These are phyloP conservation scores for Apiospora sp. DNA, from an alignment of 2,329 filamentous ascomycete genomes.

Conservation along the genomic window DNA sequence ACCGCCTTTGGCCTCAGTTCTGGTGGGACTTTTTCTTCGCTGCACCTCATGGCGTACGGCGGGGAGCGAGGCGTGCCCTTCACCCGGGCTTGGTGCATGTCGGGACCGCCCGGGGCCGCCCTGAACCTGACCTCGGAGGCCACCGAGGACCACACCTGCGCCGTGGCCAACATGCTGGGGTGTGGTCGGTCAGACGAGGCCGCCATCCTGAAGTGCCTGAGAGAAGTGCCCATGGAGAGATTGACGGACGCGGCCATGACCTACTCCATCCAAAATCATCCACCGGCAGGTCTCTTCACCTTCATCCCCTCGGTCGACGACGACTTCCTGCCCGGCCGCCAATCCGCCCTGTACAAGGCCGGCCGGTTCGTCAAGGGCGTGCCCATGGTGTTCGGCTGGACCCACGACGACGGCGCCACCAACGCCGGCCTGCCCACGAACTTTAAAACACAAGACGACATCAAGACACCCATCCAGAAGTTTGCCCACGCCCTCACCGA, in stretches of 20 bases:
- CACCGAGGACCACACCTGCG: slow-evolving; percentile 22
- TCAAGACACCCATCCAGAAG: slow-evolving; percentile 34
- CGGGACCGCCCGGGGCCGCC: slow-evolving; percentile 52
- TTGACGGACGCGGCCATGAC: slow-evolving; percentile 39
- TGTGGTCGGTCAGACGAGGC: slow-evolving; percentile 29
- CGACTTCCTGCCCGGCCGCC: slow-evolving; percentile 48
- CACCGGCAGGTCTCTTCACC: slow-evolving; percentile 30
- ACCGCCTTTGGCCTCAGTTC: slow-evolving; percentile 61
- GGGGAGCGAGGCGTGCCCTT: slow-evolving; percentile 56
- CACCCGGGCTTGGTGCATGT: slow-evolving; percentile 42
- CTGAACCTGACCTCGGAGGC: background rate
- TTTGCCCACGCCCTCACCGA: slow-evolving; percentile 36
- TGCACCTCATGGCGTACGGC: slow-evolving; percentile 51
- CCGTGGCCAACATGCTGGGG: background rate
- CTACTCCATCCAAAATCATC: slow-evolving; percentile 39
- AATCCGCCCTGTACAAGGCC: slow-evolving; percentile 33
- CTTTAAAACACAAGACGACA: slow-evolving; percentile 36
- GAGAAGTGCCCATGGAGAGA: slow-evolving; percentile 33
- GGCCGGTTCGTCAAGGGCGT: slow-evolving; percentile 34
- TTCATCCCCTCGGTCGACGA: slow-evolving; percentile 45
- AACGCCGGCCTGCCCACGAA: slow-evolving; percentile 35
- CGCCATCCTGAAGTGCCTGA: background rate
- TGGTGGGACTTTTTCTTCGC: slow-evolving; percentile 39
- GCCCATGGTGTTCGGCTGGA: slow-evolving; percentile 37
- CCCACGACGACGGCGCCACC: slow-evolving; percentile 39